These are phyloP conservation scores for Pythium diclinum DNA, from an alignment of 352 stramenopile genomes.

Conservation along the genomic window DNA sequence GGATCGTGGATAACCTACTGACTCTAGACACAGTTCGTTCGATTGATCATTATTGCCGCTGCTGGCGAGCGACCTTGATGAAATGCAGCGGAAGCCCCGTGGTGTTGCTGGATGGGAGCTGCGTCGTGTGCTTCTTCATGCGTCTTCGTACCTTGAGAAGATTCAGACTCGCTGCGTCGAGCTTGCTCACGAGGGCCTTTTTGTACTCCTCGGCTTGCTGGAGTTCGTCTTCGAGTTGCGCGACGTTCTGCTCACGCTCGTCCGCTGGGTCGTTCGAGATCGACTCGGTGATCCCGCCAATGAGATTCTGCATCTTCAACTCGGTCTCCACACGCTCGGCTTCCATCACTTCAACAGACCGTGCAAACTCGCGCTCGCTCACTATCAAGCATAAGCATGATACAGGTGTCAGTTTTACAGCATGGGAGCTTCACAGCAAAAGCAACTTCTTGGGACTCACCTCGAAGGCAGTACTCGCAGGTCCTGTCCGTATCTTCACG, in stretches of 20 bases:
- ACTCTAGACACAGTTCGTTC: constrained; percentile 2
- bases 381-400: constrained; percentile 7
- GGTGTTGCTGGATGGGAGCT: constrained; percentile 7
- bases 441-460: constrained; percentile 11
- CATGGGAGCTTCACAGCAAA: not conserved
- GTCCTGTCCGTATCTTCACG: constrained; percentile 13
- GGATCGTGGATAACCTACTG: not conserved
- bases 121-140: constrained; percentile 16
- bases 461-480: constrained; percentile 37
- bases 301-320: constrained; percentile 25
- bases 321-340: constrained; percentile 25
- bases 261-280: constrained; percentile 24
- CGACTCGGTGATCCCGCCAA: constrained; percentile 23
- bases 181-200: constrained; percentile 19
- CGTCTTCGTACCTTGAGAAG: constrained; percentile 22
- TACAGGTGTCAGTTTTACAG: not conserved
- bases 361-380: constrained; percentile 26
- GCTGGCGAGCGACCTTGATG: constrained; percentile 19
- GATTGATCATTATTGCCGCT: not conserved
- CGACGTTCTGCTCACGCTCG: constrained; percentile 30
- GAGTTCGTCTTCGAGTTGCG: constrained; percentile 34
- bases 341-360: constrained; percentile 31
- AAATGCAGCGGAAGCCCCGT: constrained; percentile 26
- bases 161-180: constrained; percentile 21
- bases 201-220: constrained; percentile 32